Percentiles rank a stretch among this genome's conserved stretches.
These are phyloP conservation scores for Aspergillus chevalieri DNA, from an alignment of 2,329 filamentous ascomycete genomes.

Conservation along the genomic window DNA sequence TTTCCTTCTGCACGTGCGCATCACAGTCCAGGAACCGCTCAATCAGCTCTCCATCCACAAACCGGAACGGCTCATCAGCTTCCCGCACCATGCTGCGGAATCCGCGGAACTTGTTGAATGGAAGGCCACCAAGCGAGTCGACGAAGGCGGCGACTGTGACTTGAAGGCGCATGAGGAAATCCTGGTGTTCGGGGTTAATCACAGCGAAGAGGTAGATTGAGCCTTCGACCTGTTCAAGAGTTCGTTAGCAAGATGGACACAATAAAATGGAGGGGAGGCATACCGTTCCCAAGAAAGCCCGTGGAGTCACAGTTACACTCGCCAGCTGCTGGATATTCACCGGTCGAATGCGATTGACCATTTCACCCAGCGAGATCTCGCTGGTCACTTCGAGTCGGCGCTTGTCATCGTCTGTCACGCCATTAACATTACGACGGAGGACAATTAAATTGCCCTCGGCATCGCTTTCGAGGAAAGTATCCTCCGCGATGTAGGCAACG, in stretches of 20 bases:
- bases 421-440: slow-evolving; percentile 65
- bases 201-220: slow-evolving; percentile 84
- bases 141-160: slow-evolving; percentile 61
- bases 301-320: slow-evolving; percentile 66
- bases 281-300: slow-evolving; percentile 85
- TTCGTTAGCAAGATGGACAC: neutral
- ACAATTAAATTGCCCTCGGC: slow-evolving; percentile 82
- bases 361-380: slow-evolving; percentile 82
- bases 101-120: slow-evolving; percentile 74
- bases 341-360: slow-evolving; percentile 80
- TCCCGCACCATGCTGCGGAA: slow-evolving; percentile 68
- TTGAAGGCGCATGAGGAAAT: slow-evolving; percentile 79
- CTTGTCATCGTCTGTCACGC: slow-evolving; percentile 68
- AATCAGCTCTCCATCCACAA: slow-evolving; percentile 87
- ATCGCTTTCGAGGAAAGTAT: slow-evolving; percentile 77
- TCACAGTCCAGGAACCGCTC: slow-evolving; percentile 73
- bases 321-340: slow-evolving; percentile 62
- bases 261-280: slow-evolving; percentile 27
- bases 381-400: slow-evolving; percentile 65
- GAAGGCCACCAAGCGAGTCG: slow-evolving; percentile 63
- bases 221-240: slow-evolving; percentile 64
- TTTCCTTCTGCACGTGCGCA: slow-evolving; percentile 51
- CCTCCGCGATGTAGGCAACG: slow-evolving; percentile 62
- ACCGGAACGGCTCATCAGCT: slow-evolving; percentile 71
- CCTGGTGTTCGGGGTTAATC: slow-evolving; percentile 65